These are phyloP conservation scores for Podaxis mareebaensis DNA, from an alignment of 768 basidiomycete genomes.

Conservation along the genomic window DNA sequence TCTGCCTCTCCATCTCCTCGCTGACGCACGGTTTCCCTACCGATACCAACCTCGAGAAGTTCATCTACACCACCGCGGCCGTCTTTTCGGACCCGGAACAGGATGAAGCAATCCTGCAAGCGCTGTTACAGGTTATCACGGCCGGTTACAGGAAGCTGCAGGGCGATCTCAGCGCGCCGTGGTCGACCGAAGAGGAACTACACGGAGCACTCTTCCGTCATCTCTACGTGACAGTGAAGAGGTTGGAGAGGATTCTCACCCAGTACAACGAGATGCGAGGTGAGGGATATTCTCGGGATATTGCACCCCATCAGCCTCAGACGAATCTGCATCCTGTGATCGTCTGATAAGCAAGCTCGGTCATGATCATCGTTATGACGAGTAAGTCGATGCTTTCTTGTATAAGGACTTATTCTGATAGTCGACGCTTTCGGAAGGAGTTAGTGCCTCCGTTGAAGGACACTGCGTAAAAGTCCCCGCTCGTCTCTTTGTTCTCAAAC, in stretches of 20 bases:
- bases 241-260: constrained; percentile 10
- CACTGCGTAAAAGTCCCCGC: not conserved
- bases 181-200: constrained; percentile 11
- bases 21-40: constrained; percentile 9
- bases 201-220: constrained; percentile 15
- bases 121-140: constrained; percentile 10
- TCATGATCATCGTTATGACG: not conserved
- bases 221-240: constrained; percentile 16
- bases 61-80: constrained; percentile 16
- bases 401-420: not conserved
- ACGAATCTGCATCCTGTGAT: constrained; percentile 8
- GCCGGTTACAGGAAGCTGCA: constrained; percentile 14
- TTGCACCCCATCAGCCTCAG: constrained; percentile 8
- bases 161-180: not conserved
- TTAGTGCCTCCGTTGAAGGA: not conserved
- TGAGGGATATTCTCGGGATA: constrained; percentile 10
- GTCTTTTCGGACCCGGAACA: constrained; percentile 17
- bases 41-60: constrained; percentile 10
- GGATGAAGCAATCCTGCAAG: constrained; percentile 1
- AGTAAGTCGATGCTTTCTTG: not conserved
- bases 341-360: constrained; percentile 3
- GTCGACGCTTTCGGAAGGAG: not conserved
- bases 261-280: constrained; percentile 12
- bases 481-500: not conserved
- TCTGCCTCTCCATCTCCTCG: constrained; percentile 17